Base-by-base conservation (phyloP, 2,329 filamentous ascomycete genomes). In the Ascochyta viciae-villosae region DNA sequence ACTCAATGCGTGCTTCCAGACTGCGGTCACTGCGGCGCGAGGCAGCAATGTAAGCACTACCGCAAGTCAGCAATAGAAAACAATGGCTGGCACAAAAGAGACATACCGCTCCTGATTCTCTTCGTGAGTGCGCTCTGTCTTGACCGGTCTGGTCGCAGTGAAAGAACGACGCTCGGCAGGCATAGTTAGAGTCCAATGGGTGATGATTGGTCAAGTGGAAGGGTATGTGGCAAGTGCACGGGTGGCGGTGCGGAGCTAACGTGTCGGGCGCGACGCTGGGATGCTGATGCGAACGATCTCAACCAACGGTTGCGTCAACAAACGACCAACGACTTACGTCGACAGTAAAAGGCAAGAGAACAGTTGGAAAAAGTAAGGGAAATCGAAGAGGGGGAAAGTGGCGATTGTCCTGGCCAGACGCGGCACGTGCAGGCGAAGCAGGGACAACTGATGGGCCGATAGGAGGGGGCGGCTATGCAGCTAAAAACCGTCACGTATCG, bases 31-130 rank as follows among this genome's bases (percentile, higher is more conserved):
- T 90, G 62, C 94, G 84, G 62, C 93, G 83, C 6, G 94, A 97
- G 3, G 93, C 93, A 12, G 93, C 93, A 65, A 97, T 95, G 73
- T 96, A 97, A 22, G 93, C 93, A 70, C 93, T 89, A 67, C 8
- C 26, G 24, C 22, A 42, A 62, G 65, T 68, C 46, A 67, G 62
- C 37, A 29, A 39, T 29, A 29, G 16, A 23, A 12, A 12, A 35
- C 22, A n/a, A 38, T 10, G 12, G 9, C 13, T 16, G 33, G n/a
- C 1, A 6, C 8, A 5, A 29, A 26, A 19, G 24, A 42, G 31
- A 67, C 77, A 57, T 70, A 84, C 82, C 83, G 84, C 75, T 94
- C 91, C 71, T 92, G 89, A 66, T 94, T 93, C 75, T 93, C 90
- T 65, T 90, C 89, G 61, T 92, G 89, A 2, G 89, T 90, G 39